Evolutionary conservation across 129 eudicot genomes (phyloP).

Genomic region (Gnaphalium uliginosum): DNA sequence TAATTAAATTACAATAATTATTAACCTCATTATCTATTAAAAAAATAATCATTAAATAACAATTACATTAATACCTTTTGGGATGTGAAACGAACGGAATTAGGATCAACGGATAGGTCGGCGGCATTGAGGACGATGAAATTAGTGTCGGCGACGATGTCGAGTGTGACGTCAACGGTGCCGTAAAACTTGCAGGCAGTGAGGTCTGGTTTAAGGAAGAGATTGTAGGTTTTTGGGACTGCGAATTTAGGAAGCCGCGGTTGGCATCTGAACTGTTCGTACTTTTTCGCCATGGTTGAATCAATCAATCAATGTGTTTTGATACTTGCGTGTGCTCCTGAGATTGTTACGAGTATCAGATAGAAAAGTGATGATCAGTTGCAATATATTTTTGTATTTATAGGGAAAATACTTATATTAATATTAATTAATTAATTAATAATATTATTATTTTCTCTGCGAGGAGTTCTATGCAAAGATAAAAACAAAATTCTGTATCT

Average conservation of each 20-base stretch:
- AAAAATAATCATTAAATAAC: neutral
- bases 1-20: neutral
- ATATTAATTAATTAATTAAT: no score
- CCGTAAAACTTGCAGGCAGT: constrained; percentile 74
- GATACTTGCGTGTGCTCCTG: neutral
- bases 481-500: no score
- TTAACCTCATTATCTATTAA: neutral
- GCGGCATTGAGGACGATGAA: constrained; percentile 90
- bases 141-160: constrained; percentile 70
- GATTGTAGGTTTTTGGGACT: constrained; percentile 69
- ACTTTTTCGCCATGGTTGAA: constrained; percentile 30
- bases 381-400: neutral
- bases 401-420: neutral
- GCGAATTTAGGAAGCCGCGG: constrained; percentile 85
- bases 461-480: no score
- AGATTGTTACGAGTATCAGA: no score
- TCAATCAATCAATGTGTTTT: neutral
- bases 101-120: constrained; percentile 62
- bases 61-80: constrained; percentile 44
- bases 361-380: neutral
- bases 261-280: constrained; percentile 64
- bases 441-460: no score
- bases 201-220: constrained; percentile 75
- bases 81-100: constrained; percentile 54
- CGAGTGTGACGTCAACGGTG: constrained; percentile 63